These are phyloP conservation scores for Aphanoascus verrucosus DNA, from an alignment of 2,329 filamentous ascomycete species.

Conservation along the genomic window DNA sequence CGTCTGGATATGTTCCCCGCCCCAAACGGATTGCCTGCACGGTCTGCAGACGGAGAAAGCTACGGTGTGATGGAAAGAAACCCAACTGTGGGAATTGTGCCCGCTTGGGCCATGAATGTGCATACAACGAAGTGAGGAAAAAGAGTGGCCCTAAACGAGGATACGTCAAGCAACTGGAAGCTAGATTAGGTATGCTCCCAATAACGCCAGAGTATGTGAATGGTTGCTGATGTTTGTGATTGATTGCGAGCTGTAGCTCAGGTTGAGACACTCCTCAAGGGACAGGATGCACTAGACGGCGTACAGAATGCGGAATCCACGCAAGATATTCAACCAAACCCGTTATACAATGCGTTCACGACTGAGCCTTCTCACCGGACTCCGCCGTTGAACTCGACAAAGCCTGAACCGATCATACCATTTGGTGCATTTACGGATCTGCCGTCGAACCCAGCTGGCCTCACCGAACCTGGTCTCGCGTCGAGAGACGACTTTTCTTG, in stretches of 20 bases:
- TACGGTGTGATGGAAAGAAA: constrained; percentile 75
- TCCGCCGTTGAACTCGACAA: background rate
- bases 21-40: constrained; percentile 93
- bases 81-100: constrained; percentile 84
- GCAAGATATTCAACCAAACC: background rate
- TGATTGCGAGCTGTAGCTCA: constrained; percentile 50
- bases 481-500: constrained; percentile 51
- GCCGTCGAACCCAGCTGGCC: background rate
- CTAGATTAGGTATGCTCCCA: constrained; percentile 64
- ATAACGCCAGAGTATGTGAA: background rate
- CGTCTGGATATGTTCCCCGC: constrained; percentile 54
- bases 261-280: constrained; percentile 83
- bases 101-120: constrained; percentile 73
- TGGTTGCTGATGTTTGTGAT: background rate
- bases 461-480: constrained; percentile 15
- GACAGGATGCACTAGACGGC: constrained; percentile 48
- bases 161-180: constrained; percentile 88
- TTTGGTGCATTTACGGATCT: background rate
- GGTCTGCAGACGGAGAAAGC: constrained; percentile 82
- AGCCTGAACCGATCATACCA: background rate
- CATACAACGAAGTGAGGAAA: constrained; percentile 83
- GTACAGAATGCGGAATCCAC: background rate
- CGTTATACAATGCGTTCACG: background rate
- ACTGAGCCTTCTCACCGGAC: background rate
- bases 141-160: constrained; percentile 92